These are phyloP conservation scores for Trichoderma brevicompactum DNA, from an alignment of 2,329 filamentous ascomycete species.

Conservation along the genomic window DNA sequence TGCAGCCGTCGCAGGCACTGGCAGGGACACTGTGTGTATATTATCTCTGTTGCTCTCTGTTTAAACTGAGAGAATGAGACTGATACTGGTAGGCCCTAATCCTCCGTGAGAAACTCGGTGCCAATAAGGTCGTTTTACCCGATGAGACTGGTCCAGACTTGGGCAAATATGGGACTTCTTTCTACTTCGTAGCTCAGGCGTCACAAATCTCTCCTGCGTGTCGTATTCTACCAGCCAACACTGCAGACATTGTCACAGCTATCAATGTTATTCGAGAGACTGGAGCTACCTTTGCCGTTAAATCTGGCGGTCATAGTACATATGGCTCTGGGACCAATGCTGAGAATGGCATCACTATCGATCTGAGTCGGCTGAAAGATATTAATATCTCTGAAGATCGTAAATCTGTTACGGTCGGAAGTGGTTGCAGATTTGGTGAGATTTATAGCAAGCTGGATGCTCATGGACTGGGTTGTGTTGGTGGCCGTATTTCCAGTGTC, in stretches of 20 bases:
- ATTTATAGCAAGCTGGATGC: not conserved
- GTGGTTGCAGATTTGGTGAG: slow-evolving; percentile 10
- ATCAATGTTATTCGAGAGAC: not conserved
- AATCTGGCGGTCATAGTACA: not conserved
- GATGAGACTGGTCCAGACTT: not conserved
- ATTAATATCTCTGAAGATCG: not conserved
- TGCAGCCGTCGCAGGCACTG: too few species aligned
- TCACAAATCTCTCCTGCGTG: not conserved
- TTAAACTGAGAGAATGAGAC: not conserved
- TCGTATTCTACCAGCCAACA: not conserved
- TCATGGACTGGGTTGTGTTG: not conserved
- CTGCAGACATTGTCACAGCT: not conserved
- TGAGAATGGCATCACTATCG: slow-evolving; percentile 4
- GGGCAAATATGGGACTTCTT: not conserved
- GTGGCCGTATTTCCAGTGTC: not conserved
- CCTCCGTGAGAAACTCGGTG: not conserved
- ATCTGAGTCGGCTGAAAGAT: not conserved
- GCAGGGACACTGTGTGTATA: not conserved
- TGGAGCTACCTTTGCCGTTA: slow-evolving; percentile 11
- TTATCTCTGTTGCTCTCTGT: too few species aligned
- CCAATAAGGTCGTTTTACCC: not conserved
- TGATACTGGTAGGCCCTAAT: not conserved
- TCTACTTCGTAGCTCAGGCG: slow-evolving; percentile 11
- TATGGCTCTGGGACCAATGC: not conserved
- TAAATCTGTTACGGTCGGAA: not conserved